Evolutionary conservation across 495 filamentous ascomycete genomes (phyloP).

Genomic region (Neurospora hispaniola): DNA sequence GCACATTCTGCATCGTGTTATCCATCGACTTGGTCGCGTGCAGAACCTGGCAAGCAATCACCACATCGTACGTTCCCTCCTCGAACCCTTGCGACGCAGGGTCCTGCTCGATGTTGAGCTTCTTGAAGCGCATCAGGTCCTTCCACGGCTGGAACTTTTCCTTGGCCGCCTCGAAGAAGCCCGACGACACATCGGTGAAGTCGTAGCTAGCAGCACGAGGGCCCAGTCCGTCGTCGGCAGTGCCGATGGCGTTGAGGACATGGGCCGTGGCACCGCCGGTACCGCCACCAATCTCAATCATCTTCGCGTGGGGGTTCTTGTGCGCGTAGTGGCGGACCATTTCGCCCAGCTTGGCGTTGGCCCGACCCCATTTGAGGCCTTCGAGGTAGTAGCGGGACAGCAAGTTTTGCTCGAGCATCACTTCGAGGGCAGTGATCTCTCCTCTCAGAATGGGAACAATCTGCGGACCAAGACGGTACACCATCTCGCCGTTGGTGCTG

Average conservation of each 20-base stretch:
- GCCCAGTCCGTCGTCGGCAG: not conserved
- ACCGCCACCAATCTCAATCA: conserved; percentile 44
- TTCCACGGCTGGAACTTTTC: conserved; percentile 31
- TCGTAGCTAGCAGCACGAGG: conserved; percentile 28
- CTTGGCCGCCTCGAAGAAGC: conserved; percentile 40
- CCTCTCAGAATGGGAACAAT: conserved; percentile 13
- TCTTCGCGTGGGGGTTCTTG: conserved; percentile 29
- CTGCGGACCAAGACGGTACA: conserved; percentile 16
- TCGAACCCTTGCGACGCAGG: conserved; percentile 37
- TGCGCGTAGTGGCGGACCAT: conserved; percentile 24
- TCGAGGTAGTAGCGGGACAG: conserved; percentile 21
- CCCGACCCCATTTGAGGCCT: conserved; percentile 19
- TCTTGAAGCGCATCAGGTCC: conserved; percentile 23
- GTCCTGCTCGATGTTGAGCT: conserved; percentile 37
- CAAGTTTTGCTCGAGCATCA: conserved; percentile 22
- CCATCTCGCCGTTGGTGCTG: conserved; percentile 22
- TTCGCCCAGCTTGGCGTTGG: conserved; percentile 19
- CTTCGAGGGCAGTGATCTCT: conserved; percentile 15
- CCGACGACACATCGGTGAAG: conserved; percentile 42
- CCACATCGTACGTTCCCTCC: conserved; percentile 34
- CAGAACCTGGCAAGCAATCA: conserved; percentile 42
- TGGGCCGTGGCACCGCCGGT: conserved; percentile 39
- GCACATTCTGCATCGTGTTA: conserved; percentile 37
- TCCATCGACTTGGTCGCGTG: conserved; percentile 40
- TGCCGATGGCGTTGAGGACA: conserved; percentile 25